Evolutionary conservation across 305 asterid genomes (phyloP).

Genomic region (Striga hermonthica): DNA sequence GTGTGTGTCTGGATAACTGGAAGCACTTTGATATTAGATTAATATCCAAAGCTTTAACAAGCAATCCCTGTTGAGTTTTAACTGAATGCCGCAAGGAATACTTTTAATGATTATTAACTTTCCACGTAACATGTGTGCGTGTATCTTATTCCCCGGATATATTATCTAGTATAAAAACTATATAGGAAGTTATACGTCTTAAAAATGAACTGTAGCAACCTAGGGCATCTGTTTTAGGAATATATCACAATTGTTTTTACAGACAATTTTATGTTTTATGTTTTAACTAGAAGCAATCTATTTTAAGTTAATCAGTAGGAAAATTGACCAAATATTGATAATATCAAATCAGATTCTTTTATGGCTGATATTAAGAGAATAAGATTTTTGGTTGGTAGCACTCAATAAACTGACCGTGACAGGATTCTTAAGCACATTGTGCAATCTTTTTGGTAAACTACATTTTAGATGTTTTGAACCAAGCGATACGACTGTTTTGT

Average conservation of each 20-base stretch:
- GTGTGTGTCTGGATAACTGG: slow-evolving; percentile 6
- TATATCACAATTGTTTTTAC: background rate
- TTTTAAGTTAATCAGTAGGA: background rate
- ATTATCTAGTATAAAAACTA: background rate
- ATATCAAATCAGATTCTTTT: background rate
- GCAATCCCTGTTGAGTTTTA: slow-evolving; percentile 14
- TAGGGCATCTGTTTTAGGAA: slow-evolving; percentile 1
- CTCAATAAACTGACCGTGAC: background rate
- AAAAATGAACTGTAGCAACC: slow-evolving; percentile 4
- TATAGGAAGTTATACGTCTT: background rate
- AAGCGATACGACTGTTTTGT: background rate
- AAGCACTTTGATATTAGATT: background rate
- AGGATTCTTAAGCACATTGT: background rate
- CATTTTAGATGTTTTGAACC: background rate
- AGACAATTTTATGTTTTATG: background rate
- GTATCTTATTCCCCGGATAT: background rate
- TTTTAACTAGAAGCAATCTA: background rate
- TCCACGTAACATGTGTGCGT: slow-evolving; percentile 18
- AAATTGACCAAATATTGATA: background rate
- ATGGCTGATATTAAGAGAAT: background rate
- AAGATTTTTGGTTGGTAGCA: background rate
- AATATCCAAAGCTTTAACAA: background rate
- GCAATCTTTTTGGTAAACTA: background rate
- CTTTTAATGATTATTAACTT: background rate
- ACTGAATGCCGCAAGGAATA: slow-evolving; percentile 20